Evolutionary conservation across 176 grass and related monocot species (phyloP).

Genomic region (Oryza meridionalis): DNA sequence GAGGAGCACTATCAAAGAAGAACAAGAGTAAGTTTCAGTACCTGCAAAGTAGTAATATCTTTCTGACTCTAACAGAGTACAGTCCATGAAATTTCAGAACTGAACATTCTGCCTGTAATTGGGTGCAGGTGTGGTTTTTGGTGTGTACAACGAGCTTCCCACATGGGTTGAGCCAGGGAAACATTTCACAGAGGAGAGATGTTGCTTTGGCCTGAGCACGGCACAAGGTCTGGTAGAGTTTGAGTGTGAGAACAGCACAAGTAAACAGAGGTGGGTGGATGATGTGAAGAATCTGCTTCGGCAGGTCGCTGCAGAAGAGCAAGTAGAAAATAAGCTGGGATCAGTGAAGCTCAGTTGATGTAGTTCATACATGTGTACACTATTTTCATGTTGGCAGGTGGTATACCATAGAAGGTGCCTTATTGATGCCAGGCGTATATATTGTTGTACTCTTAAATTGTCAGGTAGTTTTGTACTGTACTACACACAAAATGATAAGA

Average conservation of each 20-base stretch:
- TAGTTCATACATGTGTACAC: not conserved
- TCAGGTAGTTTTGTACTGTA: conserved; percentile 34
- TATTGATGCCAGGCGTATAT: conserved; percentile 32
- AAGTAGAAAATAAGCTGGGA: conserved; percentile 48
- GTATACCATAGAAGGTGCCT: conserved; percentile 2
- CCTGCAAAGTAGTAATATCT: not conserved
- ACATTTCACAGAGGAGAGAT: conserved; percentile 47
- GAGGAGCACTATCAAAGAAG: conserved; percentile 90
- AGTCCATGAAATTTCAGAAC: not conserved
- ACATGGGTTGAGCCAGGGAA: conserved; percentile 69
- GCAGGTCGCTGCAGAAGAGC: conserved; percentile 58
- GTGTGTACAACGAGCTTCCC: conserved; percentile 76
- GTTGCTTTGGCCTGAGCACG: conserved; percentile 81
- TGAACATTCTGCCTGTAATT: not conserved
- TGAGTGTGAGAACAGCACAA: conserved; percentile 61
- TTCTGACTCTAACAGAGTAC: not conserved
- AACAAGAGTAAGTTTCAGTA: conserved; percentile 71
- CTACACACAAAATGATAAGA: conserved; percentile 19
- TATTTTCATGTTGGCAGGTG: conserved; percentile 15
- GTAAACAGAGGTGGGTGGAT: conserved; percentile 85
- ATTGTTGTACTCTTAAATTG: conserved; percentile 10
- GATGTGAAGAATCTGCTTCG: conserved; percentile 83
- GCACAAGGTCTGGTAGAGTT: conserved; percentile 85
- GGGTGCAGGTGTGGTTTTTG: conserved; percentile 78
- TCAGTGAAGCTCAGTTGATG: conserved; percentile 53